Evolutionary conservation across 768 basidiomycete species (phyloP), one percentile per base, ranked within the genome.

Genomic region (Pisolithus orientalis): DNA sequence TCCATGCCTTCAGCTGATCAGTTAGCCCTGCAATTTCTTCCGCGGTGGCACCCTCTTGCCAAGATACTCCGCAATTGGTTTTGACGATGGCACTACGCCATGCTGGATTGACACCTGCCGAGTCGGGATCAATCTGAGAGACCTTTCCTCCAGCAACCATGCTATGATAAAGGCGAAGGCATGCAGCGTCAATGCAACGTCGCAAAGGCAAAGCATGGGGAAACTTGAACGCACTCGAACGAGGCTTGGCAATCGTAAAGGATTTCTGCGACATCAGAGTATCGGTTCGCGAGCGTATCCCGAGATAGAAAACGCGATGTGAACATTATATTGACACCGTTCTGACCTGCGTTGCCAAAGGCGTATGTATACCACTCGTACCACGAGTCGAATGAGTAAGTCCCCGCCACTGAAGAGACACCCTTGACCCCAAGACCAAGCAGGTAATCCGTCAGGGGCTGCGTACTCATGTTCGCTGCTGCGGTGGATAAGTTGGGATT

Each of bases 61-160:
- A 55, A 14, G 31, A 13, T 48, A 54, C n/a, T 13, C 51, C 57
- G 31, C 57, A 53, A 16, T 62, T 57, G 14, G 66, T 54, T 28
- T 73, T 59, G 10, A 65, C 62, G 6, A 76, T 37, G 0, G 74
- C 66, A n/a, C 66, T 65, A 4, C 77, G 68, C 75, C 76, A 79
- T 4, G 70, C 72, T 6, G 75, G 76, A 61, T 76, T 69, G 14
- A 77, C 53, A 24, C 71, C 76, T 16, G 65, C 62, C 1, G 73
- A 66, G 46, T 66, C 61, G 0, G 75, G 71, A 34, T 74, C 63
- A 2, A 63, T 57, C 16, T 57, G 56, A 1, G 71, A 60, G 9
- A 42, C 78, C 11, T 64, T 71, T 3, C 80, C 78, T 1, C 79
- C 79, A 5, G 64, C 72, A 14, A 79, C 59, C 25, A 70, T 61